A percentile compares a stretch with the other conserved stretches of the same genome.
phyloP scores from a whole-genome alignment of 306 rosid genomes.

The Abrus precatorius region DNA sequence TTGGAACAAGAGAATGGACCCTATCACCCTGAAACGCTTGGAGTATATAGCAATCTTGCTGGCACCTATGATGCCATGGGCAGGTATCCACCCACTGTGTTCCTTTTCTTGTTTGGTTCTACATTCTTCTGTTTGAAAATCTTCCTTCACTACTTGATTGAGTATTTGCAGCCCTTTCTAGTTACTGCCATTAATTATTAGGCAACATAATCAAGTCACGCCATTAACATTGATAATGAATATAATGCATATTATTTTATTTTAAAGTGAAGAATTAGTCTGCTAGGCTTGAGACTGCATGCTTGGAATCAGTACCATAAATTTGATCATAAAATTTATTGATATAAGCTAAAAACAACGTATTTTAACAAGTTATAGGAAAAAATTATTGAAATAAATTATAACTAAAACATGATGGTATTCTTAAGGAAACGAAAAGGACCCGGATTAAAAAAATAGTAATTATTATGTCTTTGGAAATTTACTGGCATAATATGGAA shows the following conservation, averaged over 20 bases:
- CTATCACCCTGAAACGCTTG: slow-evolving; percentile 90
- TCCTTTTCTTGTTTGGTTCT: slow-evolving; percentile 9
- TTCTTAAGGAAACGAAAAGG: neutral
- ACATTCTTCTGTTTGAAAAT: neutral
- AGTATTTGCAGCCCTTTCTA: neutral
- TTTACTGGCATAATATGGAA: neutral
- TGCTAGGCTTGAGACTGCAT: neutral
- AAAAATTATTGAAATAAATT: too few relatives aligned
- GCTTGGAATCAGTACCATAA: too few relatives aligned
- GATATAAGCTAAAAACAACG: too few relatives aligned
- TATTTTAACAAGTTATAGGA: too few relatives aligned
- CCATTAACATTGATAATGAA: neutral
- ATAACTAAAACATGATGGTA: neutral
- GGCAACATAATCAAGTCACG: neutral
- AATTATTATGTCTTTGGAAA: neutral
- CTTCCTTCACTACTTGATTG: neutral
- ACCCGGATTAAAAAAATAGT: neutral
- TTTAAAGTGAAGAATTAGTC: neutral
- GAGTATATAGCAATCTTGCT: slow-evolving; percentile 92
- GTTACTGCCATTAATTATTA: neutral
- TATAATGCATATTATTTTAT: neutral
- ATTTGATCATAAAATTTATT: too few relatives aligned
- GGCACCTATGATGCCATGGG: slow-evolving; percentile 96
- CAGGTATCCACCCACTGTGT: slow-evolving; percentile 59
- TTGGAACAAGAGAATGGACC: slow-evolving; percentile 83